Base-by-base conservation (phyloP, 1,284 basidiomycete species). In the Tylopilus orsonianus region DNA sequence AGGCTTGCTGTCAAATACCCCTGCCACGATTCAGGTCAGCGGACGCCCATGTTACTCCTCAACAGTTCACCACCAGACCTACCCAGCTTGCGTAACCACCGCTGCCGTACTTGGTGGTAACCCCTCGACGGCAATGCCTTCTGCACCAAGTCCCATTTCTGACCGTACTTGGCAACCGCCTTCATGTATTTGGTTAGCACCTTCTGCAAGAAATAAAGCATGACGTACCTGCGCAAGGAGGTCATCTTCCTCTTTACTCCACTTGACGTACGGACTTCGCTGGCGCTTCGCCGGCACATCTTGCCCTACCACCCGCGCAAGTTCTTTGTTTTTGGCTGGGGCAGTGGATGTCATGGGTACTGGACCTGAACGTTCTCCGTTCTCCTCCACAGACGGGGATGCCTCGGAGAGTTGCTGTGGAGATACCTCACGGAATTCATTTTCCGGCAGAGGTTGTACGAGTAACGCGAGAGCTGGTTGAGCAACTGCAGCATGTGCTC, bases 101-200 rank as follows among this genome's bases (percentile, higher is more conserved):
- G 59, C 39, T 71, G 69, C 1, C 69, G 65, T 29, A 71, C 70
- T 54, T 71, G 69, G 39, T 72, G 71, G 42, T 71, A 71, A 1
- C 67, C 67, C 41, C 66, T 56, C 19, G 67, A 68, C 14, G 71
- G 69, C 34, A 71, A 52, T 8, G 66, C 69, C 40, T 71, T 70
- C 52, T 71, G 70, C 20, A 70, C 68, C 27, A 72, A 49, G 27
- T 72, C 69, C 69, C 71, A 72, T 34, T 71, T 72, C 45, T 71
- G 71, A 19, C 70, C 71, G 27, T 71, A 60, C 54, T 70, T 71
- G 10, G 68, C 60, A 2, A 72, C 71, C 2, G 71, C 71, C 66
- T 71, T 34, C 2, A 7, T 27, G 13, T 7, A 30, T 23, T 39
- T 27, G 0, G 35, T 52, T 27, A 49, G 48, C 5, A 23, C 13